Conservation (phyloP, 2,329 filamentous ascomycete species). For the Verticillium zaregamsianum region DNA sequence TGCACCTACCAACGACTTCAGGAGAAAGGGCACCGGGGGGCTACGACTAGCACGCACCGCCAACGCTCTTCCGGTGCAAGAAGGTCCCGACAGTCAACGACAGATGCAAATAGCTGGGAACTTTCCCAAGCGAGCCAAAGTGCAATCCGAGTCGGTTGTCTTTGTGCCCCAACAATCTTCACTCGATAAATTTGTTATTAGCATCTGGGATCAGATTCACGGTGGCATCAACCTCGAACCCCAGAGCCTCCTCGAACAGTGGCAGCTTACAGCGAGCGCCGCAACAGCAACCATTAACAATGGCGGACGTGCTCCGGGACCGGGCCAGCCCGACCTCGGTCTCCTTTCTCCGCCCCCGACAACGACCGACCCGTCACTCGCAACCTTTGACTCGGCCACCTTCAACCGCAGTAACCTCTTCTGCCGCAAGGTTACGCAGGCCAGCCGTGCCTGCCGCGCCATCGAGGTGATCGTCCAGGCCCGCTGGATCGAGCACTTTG, state of each 20-base stretch:
- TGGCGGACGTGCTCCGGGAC: slow-evolving; percentile 2
- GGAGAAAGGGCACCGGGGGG: slow-evolving; percentile 8
- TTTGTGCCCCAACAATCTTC: slow-evolving; percentile 13
- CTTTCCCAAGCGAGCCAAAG: slow-evolving; percentile 15
- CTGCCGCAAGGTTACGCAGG: slow-evolving; percentile 26
- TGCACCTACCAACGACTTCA: background rate
- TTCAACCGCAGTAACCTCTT: slow-evolving; percentile 26
- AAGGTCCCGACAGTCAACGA: slow-evolving; percentile 9
- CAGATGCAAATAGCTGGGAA: slow-evolving; percentile 14
- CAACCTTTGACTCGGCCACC: slow-evolving; percentile 6
- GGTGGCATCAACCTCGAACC: slow-evolving; percentile 22
- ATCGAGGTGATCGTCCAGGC: slow-evolving; percentile 57
- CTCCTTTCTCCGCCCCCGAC: background rate
- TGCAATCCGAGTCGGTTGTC: slow-evolving; percentile 3
- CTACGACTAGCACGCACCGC: slow-evolving; percentile 5
- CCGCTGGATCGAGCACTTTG: slow-evolving; percentile 52
- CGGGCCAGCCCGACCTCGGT: background rate
- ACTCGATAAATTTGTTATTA: slow-evolving; percentile 24
- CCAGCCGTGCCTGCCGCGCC: slow-evolving; percentile 49
- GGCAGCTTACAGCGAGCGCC: slow-evolving; percentile 13
- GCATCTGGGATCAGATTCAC: slow-evolving; percentile 29
- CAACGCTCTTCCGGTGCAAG: slow-evolving; percentile 4
- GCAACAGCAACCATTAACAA: slow-evolving; percentile 13
- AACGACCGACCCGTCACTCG: background rate
- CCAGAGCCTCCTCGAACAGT: slow-evolving; percentile 21